Evolutionary conservation across 495 filamentous ascomycete genomes (phyloP), one percentile per base, ranked within the genome.

Genomic region (Hyaloscypha finlandica): DNA sequence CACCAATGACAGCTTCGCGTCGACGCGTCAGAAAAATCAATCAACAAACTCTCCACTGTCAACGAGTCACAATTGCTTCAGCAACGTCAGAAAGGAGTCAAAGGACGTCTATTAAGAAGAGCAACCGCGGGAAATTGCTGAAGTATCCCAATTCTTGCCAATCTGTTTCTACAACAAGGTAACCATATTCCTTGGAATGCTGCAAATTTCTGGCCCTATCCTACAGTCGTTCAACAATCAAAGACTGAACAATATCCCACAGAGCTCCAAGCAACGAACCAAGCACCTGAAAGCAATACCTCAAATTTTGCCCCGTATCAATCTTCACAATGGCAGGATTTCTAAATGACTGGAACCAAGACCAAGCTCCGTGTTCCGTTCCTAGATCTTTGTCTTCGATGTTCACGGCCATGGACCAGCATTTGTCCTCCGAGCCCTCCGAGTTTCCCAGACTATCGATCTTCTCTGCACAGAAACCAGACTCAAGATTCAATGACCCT

Each of bases 381-480:
- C n/a, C 3, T n/a, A 29, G 12, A 22, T 33, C 30, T 6, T 33
- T 14, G 33, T 59, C 16, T 19, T 37, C 30, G 22, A 59, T 35
- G 31, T 59, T 59, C 6, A 59, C 56, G 19, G 30, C 33, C 56
- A 33, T 35, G 19, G 56, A 59, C 56, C 56, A 59, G 16, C 56
- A 59, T 33, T 59, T 8, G 5, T 35, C 56, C 11, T 59, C 30
- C 42, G 16, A 48, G 25, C 37, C 30, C 6, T 59, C 56, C 16
- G 56, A 30, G 31, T 30, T 30, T 57, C 5, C 35, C 6, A 37
- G 35, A 37, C 25, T 25, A 25, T 37, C 35, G 16, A 0, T 59
- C 31, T 16, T 59, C 30, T 16, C 22, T 6, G 6, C 20, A 5
- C 56, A 2, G 16, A 5, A 19, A 14, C 16, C 42, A 48, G 42